Conservation (phyloP, 805 yeast genomes). For the Schwanniomyces polymorphus region DNA sequence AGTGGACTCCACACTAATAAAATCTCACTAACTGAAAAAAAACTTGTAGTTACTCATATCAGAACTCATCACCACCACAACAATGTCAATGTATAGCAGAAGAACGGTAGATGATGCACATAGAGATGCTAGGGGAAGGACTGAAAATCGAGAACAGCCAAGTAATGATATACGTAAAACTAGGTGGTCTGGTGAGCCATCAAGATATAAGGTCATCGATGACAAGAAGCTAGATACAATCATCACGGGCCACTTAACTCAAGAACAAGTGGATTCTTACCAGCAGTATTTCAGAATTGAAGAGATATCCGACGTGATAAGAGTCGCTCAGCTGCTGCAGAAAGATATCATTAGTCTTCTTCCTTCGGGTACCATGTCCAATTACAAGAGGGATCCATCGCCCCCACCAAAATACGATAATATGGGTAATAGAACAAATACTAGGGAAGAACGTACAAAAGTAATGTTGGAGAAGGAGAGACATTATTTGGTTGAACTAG, state of each 20-base stretch:
- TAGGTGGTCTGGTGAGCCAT: conserved; percentile 34
- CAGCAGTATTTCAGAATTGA: conserved; percentile 70
- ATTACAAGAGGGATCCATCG: conserved; percentile 63
- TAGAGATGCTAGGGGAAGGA: conserved; percentile 6
- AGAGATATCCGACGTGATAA: conserved; percentile 67
- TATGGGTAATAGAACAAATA: conserved; percentile 80
- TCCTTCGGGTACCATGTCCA: conserved; percentile 42
- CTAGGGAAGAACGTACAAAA: conserved; percentile 68
- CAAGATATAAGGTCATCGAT: conserved; percentile 23
- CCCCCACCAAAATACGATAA: conserved; percentile 92
- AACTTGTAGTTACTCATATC: neutral
- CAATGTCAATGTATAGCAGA: conserved; percentile 7
- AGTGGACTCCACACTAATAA: neutral
- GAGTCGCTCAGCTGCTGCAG: conserved; percentile 25
- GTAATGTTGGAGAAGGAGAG: conserved; percentile 75
- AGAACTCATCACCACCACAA: neutral
- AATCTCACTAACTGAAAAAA: neutral
- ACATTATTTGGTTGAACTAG: conserved; percentile 72
- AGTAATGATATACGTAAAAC: conserved; percentile 13
- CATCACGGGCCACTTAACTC: conserved; percentile 44
- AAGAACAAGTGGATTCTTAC: conserved; percentile 79
- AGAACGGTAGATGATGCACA: conserved; percentile 5
- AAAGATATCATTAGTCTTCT: conserved; percentile 46
- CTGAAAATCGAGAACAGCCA: neutral
- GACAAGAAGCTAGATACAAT: conserved; percentile 27